Evolutionary conservation across 2,329 filamentous ascomycete genomes (phyloP).

Genomic region (Clarireedia hainanense): DNA sequence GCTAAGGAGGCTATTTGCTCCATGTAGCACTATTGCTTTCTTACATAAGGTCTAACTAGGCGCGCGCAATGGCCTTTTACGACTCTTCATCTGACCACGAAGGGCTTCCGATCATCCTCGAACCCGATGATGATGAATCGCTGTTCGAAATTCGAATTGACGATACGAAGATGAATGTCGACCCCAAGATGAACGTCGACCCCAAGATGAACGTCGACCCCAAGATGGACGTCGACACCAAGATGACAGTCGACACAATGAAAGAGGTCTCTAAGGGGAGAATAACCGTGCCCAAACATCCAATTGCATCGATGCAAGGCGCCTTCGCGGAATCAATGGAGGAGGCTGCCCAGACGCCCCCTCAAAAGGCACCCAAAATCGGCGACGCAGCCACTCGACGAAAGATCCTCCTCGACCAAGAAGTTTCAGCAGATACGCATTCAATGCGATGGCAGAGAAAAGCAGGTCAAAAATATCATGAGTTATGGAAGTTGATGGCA

Average conservation of each 20-base stretch:
- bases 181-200: too few relatives aligned
- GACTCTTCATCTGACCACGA: constrained; percentile 14
- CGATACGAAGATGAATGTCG: constrained; percentile 10
- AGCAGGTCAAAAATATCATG: constrained; percentile 71
- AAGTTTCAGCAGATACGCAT: constrained; percentile 62
- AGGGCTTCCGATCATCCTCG: constrained; percentile 17
- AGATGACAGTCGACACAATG: constrained; percentile 18
- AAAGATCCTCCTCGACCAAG: constrained; percentile 59
- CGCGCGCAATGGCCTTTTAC: constrained; percentile 15
- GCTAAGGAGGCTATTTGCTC: constrained; percentile 2
- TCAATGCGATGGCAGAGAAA: constrained; percentile 70
- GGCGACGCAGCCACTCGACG: constrained; percentile 54
- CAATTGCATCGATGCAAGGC: constrained; percentile 67
- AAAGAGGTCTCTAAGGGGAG: constrained; percentile 15
- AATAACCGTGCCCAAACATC: constrained; percentile 47
- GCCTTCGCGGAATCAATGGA: constrained; percentile 77
- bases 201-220: too few relatives aligned
- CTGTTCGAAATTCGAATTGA: constrained; percentile 3
- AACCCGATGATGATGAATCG: constrained; percentile 13
- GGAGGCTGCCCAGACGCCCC: constrained; percentile 52
- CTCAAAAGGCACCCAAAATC: constrained; percentile 42
- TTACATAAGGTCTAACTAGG: constrained; percentile 9
- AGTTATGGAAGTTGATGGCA: constrained; percentile 80
- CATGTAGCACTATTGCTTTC: constrained; percentile 7
- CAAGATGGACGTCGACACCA: constrained; percentile 10